Percentiles rank a stretch among this genome's conserved stretches.
These are phyloP conservation scores for Chaetomium olivaceum DNA, from an alignment of 2,329 filamentous ascomycete species.

Conservation along the genomic window DNA sequence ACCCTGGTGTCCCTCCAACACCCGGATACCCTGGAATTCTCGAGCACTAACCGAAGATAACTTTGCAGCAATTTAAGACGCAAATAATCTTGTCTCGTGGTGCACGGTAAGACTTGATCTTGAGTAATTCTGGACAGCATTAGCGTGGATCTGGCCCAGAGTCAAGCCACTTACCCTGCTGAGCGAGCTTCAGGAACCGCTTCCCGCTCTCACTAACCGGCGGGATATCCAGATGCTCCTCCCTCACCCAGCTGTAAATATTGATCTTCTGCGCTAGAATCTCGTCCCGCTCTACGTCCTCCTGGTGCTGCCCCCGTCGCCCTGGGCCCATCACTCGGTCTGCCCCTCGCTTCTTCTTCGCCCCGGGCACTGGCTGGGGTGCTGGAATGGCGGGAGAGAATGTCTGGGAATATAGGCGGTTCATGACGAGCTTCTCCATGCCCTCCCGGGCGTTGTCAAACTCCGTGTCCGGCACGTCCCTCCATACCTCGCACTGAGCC, in stretches of 20 bases:
- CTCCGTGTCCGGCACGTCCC: slow-evolving; percentile 90
- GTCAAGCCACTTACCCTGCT: slow-evolving; percentile 63
- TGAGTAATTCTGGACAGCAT: slow-evolving; percentile 72
- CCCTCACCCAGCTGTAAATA: slow-evolving; percentile 92
- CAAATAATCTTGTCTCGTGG: slow-evolving; percentile 98
- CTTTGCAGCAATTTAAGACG: slow-evolving; percentile 97
- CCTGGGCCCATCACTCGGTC: slow-evolving; percentile 75
- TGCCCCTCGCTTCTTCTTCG: slow-evolving; percentile 66
- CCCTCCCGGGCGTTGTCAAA: slow-evolving; percentile 98
- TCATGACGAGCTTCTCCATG: slow-evolving; percentile 99
- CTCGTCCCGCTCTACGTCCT: slow-evolving; percentile 95
- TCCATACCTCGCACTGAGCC: slow-evolving; percentile 95
- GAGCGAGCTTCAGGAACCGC: slow-evolving; percentile 83
- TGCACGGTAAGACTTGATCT: slow-evolving; percentile 96
- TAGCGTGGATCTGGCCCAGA: background rate
- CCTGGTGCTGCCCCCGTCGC: slow-evolving; percentile 92
- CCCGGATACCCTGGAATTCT: rapidly evolving
- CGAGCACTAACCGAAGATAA: slow-evolving; percentile 79
- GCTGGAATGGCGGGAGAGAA: slow-evolving; percentile 92
- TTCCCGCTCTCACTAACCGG: slow-evolving; percentile 81
- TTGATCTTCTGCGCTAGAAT: slow-evolving; percentile 95
- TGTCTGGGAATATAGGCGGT: slow-evolving; percentile 89
- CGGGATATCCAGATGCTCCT: slow-evolving; percentile 91
- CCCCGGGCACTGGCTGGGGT: slow-evolving; percentile 69
- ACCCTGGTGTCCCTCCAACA: too few species aligned